Base-by-base conservation (phyloP, 352 stramenopile genomes). In the Pilasporangium apinafurcum region DNA sequence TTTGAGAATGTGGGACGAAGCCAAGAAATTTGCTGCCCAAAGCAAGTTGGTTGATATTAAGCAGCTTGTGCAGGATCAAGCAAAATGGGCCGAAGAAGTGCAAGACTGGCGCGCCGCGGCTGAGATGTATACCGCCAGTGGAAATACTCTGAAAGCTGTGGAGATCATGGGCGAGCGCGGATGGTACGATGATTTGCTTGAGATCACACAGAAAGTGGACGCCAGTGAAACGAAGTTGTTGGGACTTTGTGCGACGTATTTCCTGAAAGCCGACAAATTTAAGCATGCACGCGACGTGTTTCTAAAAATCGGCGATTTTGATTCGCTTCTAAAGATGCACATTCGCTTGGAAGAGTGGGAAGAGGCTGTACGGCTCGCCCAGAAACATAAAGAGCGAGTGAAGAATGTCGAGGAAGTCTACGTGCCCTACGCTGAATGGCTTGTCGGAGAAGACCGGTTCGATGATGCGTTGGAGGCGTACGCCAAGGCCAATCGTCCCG, bases 391-490 rank as follows among this genome's bases (percentile, higher is more conserved):
- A 14, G 70, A 89, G 38, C 73, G 68, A n/a, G 65, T 90, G 10
- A 61, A 79, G 47, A 82, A 95, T 42, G 77, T 88, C 8, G 83
- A 96, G 41, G 66, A 88, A 5, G 81, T 98, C 7, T 98, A 95
- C 44, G 65, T 96, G 14, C 90, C 93, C 2, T 97, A 97, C 54
- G 94, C 86, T 6, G 73, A 97, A 39, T 97, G 87, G 83, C 65
- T 98, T 32, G 73, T 90, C 21, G 78, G 66, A 3, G 71, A 98
- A 43, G 94, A 97, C 40, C 74, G 88, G 10, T 98, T 96, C 33
- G 83, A 97, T 41, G 87, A 96, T 24, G 92, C 94, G 6, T 72
- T 97, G 24, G 77, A 95, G 17, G 92, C 93, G 12, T 98, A 95
- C 57, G 76, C 70, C 12, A 69, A 79, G 33, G 84, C 79, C 3